Evolutionary conservation across 2,329 filamentous ascomycete genomes (phyloP).

Genomic region (Paecilomyces sp.): DNA sequence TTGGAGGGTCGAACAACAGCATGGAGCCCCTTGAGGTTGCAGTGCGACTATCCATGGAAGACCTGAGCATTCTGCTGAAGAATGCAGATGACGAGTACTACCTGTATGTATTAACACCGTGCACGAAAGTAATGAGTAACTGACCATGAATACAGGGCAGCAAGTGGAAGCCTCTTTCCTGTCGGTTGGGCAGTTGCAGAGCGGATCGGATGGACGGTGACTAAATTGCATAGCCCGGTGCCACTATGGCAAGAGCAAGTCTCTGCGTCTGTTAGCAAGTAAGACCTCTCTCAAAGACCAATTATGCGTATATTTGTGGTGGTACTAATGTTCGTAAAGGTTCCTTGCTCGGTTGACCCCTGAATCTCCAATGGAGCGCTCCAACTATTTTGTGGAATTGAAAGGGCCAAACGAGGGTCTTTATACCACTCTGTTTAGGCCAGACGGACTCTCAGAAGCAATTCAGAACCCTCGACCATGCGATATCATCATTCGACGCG

Average conservation of each 20-base stretch:
- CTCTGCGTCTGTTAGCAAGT: conserved; percentile 37
- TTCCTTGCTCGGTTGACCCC: conserved; percentile 42
- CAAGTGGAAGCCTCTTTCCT: conserved; percentile 47
- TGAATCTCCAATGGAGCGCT: conserved; percentile 41
- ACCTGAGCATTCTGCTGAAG: conserved; percentile 44
- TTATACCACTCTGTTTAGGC: conserved; percentile 39
- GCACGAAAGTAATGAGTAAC: conserved; percentile 1
- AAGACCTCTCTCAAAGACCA: conserved; percentile 5
- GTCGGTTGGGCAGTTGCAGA: conserved; percentile 45
- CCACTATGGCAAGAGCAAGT: conserved; percentile 45
- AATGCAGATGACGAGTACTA: conserved; percentile 41
- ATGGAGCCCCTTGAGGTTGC: conserved; percentile 43
- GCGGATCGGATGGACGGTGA: conserved; percentile 44
- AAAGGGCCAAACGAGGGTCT: conserved; percentile 28
- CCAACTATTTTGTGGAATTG: conserved; percentile 45
- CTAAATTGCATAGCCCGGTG: conserved; percentile 40
- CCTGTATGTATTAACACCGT: conserved; percentile 27
- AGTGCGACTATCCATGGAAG: conserved; percentile 45
- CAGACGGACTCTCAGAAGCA: conserved; percentile 32
- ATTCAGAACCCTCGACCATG: conserved; percentile 26
- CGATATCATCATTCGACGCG: conserved; percentile 42
- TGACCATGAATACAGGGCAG: conserved; percentile 26
- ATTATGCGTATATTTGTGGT: background rate
- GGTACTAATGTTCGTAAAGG: conserved; percentile 16
- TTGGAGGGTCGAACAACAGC: conserved; percentile 25